Evolutionary conservation across 768 basidiomycete species (phyloP).

Genomic region (Candolleomyces aberdarensis): DNA sequence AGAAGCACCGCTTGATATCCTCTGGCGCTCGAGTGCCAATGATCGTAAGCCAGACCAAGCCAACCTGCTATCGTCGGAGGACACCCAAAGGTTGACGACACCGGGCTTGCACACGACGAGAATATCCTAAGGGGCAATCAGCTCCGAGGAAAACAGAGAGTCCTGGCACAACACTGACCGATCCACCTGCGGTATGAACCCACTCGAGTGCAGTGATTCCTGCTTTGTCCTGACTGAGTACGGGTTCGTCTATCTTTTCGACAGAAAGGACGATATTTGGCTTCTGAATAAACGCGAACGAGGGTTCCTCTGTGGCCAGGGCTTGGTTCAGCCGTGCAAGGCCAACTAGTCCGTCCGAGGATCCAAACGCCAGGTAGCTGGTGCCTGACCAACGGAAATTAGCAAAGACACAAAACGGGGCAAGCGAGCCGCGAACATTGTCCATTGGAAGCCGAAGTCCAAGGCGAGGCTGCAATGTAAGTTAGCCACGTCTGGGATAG

Average conservation of each 20-base stretch:
- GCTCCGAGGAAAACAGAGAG: background rate
- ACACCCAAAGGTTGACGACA: constrained; percentile 54
- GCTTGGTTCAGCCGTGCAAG: constrained; percentile 52
- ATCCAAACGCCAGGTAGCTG: constrained; percentile 55
- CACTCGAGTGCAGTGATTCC: constrained; percentile 47
- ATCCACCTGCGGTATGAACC: constrained; percentile 15
- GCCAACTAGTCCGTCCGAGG: constrained; percentile 57
- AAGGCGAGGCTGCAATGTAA: constrained; percentile 57
- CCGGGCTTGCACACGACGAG: constrained; percentile 63
- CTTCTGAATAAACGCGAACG: constrained; percentile 27
- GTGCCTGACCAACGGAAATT: constrained; percentile 38
- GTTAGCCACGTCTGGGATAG: constrained; percentile 64
- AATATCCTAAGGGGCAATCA: constrained; percentile 39
- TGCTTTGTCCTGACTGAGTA: constrained; percentile 38
- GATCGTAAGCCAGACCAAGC: constrained; percentile 50
- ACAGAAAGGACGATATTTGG: constrained; percentile 32
- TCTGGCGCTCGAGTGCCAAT: constrained; percentile 44
- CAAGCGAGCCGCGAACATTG: constrained; percentile 38
- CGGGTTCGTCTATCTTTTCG: constrained; percentile 21
- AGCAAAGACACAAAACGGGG: background rate
- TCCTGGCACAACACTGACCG: background rate
- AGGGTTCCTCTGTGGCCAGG: constrained; percentile 22
- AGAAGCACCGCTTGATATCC: constrained; percentile 55
- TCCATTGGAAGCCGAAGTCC: constrained; percentile 32
- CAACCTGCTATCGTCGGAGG: constrained; percentile 17